A percentile compares a stretch with the other conserved stretches of the same genome.
These are phyloP conservation scores for Claviceps sp. DNA, from an alignment of 2,329 filamentous ascomycete species.

Conservation along the genomic window DNA sequence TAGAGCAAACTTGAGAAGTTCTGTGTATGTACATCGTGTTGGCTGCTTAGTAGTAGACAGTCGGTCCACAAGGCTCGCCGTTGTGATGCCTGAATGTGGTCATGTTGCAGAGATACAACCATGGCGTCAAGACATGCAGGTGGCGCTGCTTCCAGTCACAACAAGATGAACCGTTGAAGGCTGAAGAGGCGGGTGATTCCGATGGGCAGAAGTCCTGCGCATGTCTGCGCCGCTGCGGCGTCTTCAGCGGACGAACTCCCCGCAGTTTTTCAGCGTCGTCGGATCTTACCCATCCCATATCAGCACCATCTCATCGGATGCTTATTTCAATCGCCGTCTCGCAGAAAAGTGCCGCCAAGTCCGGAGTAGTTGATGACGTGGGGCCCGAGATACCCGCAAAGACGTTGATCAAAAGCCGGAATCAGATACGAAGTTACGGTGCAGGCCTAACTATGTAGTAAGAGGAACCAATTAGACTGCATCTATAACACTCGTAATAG, in stretches of 20 bases:
- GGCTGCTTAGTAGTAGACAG: not conserved
- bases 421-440: not conserved
- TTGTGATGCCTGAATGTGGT: not conserved
- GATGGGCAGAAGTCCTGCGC: not conserved
- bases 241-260: not conserved
- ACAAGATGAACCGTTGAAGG: not conserved
- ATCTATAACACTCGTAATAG: not conserved
- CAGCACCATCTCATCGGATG: not conserved
- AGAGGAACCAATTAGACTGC: not conserved
- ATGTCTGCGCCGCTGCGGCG: not conserved
- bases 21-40: not conserved
- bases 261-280: not conserved
- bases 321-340: not conserved
- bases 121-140: not conserved
- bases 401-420: too few species aligned
- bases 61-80: not conserved
- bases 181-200: not conserved
- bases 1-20: not conserved
- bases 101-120: not conserved
- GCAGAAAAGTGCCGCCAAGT: not conserved
- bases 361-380: not conserved
- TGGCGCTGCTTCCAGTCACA: not conserved
- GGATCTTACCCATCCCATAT: not conserved
- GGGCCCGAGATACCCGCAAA: not conserved
- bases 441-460: not conserved